Evolutionary conservation across 2,329 filamentous ascomycete genomes (phyloP).

Genomic region (Fusarium sp.): DNA sequence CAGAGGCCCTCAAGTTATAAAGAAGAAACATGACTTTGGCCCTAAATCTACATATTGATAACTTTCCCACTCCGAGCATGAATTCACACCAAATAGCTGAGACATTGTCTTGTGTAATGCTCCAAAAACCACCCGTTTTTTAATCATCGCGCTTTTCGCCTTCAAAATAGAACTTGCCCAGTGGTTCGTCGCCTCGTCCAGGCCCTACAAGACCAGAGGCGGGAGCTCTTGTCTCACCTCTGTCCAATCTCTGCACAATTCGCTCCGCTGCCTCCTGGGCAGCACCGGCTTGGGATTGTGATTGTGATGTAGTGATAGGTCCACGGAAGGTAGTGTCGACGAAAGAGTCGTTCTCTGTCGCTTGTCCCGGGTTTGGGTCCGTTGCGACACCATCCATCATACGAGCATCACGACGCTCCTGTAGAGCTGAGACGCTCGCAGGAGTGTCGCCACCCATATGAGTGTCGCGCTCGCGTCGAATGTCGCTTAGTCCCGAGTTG

Average conservation of each 20-base stretch:
- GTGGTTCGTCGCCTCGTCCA: slow-evolving; percentile 56
- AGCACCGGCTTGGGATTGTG: slow-evolving; percentile 36
- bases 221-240: slow-evolving; percentile 57
- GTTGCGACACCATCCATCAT: slow-evolving; percentile 74
- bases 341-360: slow-evolving; percentile 63
- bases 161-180: slow-evolving; percentile 72
- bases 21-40: background rate
- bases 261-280: slow-evolving; percentile 70
- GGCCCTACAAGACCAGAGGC: slow-evolving; percentile 56
- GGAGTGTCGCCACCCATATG: slow-evolving; percentile 55
- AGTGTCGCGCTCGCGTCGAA: slow-evolving; percentile 51
- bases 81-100: background rate
- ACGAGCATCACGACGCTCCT: slow-evolving; percentile 69
- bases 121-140: background rate
- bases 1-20: background rate
- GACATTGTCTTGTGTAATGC: background rate
- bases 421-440: slow-evolving; percentile 58
- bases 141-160: slow-evolving; percentile 47
- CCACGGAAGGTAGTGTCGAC: slow-evolving; percentile 73
- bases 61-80: background rate
- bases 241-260: slow-evolving; percentile 69
- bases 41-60: background rate
- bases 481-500: slow-evolving; percentile 64
- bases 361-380: slow-evolving; percentile 63
- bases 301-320: slow-evolving; percentile 59